These are phyloP conservation scores for Phalaenopsis hybrid DNA, from an alignment of 116 monocot genomes.

Conservation along the genomic window DNA sequence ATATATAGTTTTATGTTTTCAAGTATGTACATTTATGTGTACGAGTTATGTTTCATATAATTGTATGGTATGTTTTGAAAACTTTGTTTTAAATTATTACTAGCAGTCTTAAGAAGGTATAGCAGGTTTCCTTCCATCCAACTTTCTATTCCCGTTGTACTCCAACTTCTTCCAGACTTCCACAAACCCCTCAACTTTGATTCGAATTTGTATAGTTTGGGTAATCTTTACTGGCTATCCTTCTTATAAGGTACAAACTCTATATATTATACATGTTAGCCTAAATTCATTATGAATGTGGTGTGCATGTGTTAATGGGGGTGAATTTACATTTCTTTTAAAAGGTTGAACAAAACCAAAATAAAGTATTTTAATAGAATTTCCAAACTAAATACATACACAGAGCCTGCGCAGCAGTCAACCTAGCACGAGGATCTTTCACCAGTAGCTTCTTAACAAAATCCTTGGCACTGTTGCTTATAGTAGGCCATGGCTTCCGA, in stretches of 20 bases:
- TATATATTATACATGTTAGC: neutral
- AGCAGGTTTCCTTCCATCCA: no score
- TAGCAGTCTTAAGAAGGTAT: no score
- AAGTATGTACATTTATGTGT: no score
- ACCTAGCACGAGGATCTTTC: slow-evolving; percentile 75
- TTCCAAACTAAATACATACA: slow-evolving; percentile 46
- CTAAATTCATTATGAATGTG: neutral
- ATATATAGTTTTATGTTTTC: no score
- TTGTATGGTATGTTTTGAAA: no score
- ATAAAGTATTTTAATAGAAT: no score
- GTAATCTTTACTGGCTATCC: neutral
- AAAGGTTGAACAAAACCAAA: neutral
- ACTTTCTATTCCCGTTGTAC: no score
- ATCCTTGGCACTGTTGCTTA: slow-evolving; percentile 80
- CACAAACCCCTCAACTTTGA: no score
- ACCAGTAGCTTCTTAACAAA: slow-evolving; percentile 83
- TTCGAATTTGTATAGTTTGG: neutral
- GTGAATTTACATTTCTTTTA: neutral
- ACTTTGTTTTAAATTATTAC: no score
- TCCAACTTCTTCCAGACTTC: no score
- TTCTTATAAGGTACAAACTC: neutral
- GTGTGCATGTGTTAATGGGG: neutral
- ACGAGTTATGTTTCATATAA: no score
- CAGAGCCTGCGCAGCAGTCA: slow-evolving; percentile 94
- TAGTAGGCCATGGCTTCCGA: slow-evolving; percentile 81